Evolutionary conservation across 2,329 filamentous ascomycete species (phyloP).

Genomic region (Aureobasidium sp.): DNA sequence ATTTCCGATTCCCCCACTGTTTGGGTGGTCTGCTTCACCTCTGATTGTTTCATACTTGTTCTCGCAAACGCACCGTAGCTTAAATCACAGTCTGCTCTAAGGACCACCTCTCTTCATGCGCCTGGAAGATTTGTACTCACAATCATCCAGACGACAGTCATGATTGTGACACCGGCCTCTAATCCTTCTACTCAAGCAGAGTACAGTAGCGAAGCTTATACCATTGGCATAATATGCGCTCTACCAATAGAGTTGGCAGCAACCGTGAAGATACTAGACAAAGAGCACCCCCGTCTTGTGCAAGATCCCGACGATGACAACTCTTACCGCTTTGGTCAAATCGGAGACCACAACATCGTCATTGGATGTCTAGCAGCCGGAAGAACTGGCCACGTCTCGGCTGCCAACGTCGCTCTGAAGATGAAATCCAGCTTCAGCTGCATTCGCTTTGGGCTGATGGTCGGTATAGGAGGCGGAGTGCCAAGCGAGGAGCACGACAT

Average conservation of each 20-base stretch:
- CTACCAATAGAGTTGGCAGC: slow-evolving; percentile 17
- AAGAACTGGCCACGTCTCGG: slow-evolving; percentile 23
- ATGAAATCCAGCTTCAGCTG: slow-evolving; percentile 23
- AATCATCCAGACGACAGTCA: no score
- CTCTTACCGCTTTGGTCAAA: slow-evolving; percentile 18
- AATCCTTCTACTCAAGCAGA: neutral
- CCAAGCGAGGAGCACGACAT: slow-evolving; percentile 25
- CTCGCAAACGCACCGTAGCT: no score
- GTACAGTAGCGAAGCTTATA: slow-evolving; percentile 19
- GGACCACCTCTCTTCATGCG: no score
- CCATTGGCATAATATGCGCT: slow-evolving; percentile 27
- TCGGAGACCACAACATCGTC: slow-evolving; percentile 31
- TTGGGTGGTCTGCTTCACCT: no score
- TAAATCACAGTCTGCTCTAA: no score
- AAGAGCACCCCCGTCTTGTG: neutral
- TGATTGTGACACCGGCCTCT: neutral
- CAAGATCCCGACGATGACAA: neutral
- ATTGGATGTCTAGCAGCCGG: slow-evolving; percentile 28
- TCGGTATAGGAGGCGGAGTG: slow-evolving; percentile 28
- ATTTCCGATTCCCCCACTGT: no score
- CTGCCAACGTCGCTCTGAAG: slow-evolving; percentile 24
- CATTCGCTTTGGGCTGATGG: slow-evolving; percentile 23
- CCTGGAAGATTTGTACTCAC: no score
- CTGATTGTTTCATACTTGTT: no score
- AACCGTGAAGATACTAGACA: neutral